phyloP scores from a whole-genome alignment of 169 alveolate species.

The Plasmodium adleri region DNA sequence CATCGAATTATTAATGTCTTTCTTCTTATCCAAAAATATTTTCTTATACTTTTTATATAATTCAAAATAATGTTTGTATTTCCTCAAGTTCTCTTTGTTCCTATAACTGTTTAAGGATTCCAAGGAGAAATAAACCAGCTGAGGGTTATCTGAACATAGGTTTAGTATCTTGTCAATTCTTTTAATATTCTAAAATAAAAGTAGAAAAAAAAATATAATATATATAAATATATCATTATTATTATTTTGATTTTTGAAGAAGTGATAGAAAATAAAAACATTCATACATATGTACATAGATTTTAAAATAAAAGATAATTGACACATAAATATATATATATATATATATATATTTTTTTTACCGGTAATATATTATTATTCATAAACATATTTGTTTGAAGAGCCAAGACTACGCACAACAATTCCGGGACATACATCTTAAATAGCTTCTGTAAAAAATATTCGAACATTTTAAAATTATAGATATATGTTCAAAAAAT shows the following conservation, averaged over 20 bases:
- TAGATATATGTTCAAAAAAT: not conserved
- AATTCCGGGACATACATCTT: slow-evolving; percentile 71
- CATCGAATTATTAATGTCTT: slow-evolving; percentile 37
- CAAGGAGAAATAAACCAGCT: slow-evolving; percentile 50
- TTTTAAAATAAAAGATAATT: not conserved
- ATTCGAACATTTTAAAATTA: not conserved
- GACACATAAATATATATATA: not conserved
- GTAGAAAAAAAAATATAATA: not conserved
- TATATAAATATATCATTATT: not conserved
- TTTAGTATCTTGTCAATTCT: slow-evolving; percentile 64
- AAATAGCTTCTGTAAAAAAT: slow-evolving; percentile 36
- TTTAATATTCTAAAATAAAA: slow-evolving; percentile 47
- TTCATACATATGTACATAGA: not conserved
- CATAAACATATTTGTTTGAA: slow-evolving; percentile 68
- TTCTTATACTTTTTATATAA: slow-evolving; percentile 34
- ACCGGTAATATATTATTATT: slow-evolving; percentile 48
- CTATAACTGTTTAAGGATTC: slow-evolving; percentile 37
- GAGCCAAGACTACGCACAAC: slow-evolving; percentile 45
- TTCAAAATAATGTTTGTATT: slow-evolving; percentile 46
- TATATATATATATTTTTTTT: slow-evolving; percentile 7
- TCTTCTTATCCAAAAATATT: slow-evolving; percentile 47
- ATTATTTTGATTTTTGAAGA: too few species aligned
- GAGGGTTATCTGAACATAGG: slow-evolving; percentile 63
- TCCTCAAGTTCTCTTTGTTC: slow-evolving; percentile 22
- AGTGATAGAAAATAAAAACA: not conserved